phyloP scores from a whole-genome alignment of 768 basidiomycete species.

The Lactarius sp. region DNA sequence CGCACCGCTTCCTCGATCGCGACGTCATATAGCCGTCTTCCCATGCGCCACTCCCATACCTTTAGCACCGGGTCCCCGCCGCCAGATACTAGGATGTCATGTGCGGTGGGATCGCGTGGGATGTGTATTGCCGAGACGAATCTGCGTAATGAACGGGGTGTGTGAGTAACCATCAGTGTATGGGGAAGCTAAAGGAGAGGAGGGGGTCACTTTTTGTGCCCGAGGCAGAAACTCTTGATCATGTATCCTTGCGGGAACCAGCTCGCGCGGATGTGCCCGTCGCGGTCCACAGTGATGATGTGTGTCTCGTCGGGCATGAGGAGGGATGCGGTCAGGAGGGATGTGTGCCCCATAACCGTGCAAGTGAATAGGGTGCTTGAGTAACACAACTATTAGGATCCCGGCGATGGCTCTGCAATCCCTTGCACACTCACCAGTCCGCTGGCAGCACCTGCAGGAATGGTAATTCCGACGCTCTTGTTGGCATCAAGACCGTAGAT shows the following conservation, averaged over 20 bases:
- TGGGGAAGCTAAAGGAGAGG: neutral
- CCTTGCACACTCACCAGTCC: no score
- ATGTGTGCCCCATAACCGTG: slow-evolving; percentile 68
- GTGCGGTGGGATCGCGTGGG: slow-evolving; percentile 40
- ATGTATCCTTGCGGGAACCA: slow-evolving; percentile 83
- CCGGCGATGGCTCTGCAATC: no score
- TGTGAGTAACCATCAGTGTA: neutral
- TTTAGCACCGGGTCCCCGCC: slow-evolving; percentile 79
- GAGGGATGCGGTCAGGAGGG: slow-evolving; percentile 70
- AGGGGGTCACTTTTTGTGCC: slow-evolving; percentile 67
- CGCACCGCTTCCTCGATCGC: slow-evolving; percentile 38
- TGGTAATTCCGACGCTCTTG: no score
- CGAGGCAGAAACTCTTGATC: slow-evolving; percentile 84
- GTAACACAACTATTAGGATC: no score
- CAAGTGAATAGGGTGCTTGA: no score
- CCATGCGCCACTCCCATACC: slow-evolving; percentile 77
- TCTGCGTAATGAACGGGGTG: slow-evolving; percentile 36
- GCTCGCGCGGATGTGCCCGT: slow-evolving; percentile 92
- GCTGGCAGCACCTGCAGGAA: no score
- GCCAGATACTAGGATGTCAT: slow-evolving; percentile 55
- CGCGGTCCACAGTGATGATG: slow-evolving; percentile 88
- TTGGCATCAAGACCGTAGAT: no score
- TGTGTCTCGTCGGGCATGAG: slow-evolving; percentile 63
- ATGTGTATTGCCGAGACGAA: slow-evolving; percentile 81
- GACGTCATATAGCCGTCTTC: slow-evolving; percentile 49